A percentile compares a stretch with the other conserved stretches of the same genome.
phyloP scores from a whole-genome alignment of 163 green algal genomes.

The Prototheca stagnorum region DNA sequence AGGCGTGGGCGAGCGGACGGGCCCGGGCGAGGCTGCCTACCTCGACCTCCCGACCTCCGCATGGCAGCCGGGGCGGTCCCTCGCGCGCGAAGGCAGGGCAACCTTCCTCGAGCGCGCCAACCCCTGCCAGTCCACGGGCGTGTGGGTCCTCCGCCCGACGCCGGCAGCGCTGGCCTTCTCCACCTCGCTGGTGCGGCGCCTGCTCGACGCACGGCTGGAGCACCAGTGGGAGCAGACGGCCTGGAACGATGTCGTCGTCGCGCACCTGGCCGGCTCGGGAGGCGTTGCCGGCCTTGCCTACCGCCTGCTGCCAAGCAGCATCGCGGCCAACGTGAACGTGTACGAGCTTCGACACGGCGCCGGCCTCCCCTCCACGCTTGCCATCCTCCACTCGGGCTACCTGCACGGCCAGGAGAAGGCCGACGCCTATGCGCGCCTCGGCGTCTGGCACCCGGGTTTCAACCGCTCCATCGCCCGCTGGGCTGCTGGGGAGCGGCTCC shows the following conservation, averaged over 20 bases:
- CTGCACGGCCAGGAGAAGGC: slow-evolving; percentile 4
- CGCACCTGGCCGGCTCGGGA: slow-evolving; percentile 1
- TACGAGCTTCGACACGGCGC: background rate
- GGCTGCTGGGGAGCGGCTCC: no score
- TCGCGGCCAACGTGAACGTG: slow-evolving; percentile 1
- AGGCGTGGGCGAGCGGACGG: no score
- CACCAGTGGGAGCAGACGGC: slow-evolving; percentile 7
- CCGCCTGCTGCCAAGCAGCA: slow-evolving; percentile 1
- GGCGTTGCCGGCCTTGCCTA: background rate
- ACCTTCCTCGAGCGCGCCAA: no score
- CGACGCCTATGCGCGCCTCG: background rate
- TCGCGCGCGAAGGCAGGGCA: no score
- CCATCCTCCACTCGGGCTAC: slow-evolving; percentile 3
- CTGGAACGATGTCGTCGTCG: slow-evolving; percentile 8
- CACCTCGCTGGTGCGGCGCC: background rate
- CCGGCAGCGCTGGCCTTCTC: background rate
- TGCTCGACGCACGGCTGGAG: background rate
- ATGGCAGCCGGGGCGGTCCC: no score
- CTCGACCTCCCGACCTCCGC: no score
- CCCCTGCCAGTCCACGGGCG: slow-evolving; percentile 4
- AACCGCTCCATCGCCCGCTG: no score
- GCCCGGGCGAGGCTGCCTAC: no score
- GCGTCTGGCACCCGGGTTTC: background rate
- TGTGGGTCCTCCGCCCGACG: slow-evolving; percentile 2
- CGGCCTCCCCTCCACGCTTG: slow-evolving; percentile 1